A percentile compares a stretch with the other conserved stretches of the same genome.
Conservation (phyloP, 2,329 filamentous ascomycete genomes). For the Sclerotinia borealis region DNA sequence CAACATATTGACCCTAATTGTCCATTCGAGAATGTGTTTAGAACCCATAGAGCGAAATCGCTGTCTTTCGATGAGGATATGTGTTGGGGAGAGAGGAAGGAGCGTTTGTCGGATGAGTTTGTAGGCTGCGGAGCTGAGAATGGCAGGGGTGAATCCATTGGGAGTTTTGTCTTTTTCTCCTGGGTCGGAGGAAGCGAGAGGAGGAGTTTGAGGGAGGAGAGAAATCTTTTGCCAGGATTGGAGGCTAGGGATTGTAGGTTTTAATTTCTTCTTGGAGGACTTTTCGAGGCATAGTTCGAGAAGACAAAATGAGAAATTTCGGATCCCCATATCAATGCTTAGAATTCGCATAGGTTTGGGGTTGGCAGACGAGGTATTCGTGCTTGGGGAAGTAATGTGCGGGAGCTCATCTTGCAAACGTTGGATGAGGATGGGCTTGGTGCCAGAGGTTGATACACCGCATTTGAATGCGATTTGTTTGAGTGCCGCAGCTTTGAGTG, state of each 20-base stretch:
- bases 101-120: conserved; percentile 42
- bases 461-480: conserved; percentile 54
- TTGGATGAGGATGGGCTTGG: conserved; percentile 49
- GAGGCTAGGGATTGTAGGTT: neutral
- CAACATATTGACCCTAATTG: conserved; percentile 71
- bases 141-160: conserved; percentile 46
- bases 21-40: conserved; percentile 71
- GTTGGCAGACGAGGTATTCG: conserved; percentile 17
- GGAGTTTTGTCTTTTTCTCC: conserved; percentile 15
- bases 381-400: neutral
- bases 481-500: conserved; percentile 47
- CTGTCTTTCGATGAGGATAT: conserved; percentile 63
- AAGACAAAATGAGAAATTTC: conserved; percentile 71
- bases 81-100: conserved; percentile 51
- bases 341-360: conserved; percentile 44
- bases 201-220: conserved; percentile 18
- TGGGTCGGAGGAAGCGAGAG: conserved; percentile 13
- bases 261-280: neutral
- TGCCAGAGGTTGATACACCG: conserved; percentile 53
- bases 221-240: conserved; percentile 13
- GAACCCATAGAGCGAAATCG: conserved; percentile 58
- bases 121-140: conserved; percentile 51
- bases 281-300: conserved; percentile 32
- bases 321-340: conserved; percentile 80
- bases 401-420: conserved; percentile 41